Percentiles rank a stretch among this genome's conserved stretches.
Conservation (phyloP, 768 basidiomycete species). For the Trametes gibbosa region DNA sequence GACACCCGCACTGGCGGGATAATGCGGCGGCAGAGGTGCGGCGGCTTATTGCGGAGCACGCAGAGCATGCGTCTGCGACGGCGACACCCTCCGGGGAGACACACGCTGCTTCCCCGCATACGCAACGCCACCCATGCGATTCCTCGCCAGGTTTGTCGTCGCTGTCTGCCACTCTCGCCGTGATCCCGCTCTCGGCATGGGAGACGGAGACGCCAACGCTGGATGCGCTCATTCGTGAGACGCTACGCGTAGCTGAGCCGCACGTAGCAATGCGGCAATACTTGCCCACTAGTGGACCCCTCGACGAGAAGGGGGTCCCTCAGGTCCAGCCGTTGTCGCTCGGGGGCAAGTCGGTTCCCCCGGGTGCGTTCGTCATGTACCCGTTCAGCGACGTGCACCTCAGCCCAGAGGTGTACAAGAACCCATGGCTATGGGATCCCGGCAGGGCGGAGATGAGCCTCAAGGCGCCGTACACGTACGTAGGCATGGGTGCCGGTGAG, state of each 20-base stretch:
- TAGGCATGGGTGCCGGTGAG: slow-evolving; percentile 82
- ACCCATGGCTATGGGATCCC: slow-evolving; percentile 80
- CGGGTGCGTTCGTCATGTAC: slow-evolving; percentile 74
- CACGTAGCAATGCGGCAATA: slow-evolving; percentile 81
- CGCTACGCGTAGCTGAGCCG: slow-evolving; percentile 74
- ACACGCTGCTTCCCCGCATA: neutral
- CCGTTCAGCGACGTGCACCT: slow-evolving; percentile 81
- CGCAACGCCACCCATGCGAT: neutral
- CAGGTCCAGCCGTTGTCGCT: slow-evolving; percentile 42
- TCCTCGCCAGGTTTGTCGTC: slow-evolving; percentile 21
- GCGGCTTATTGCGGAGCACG: slow-evolving; percentile 46
- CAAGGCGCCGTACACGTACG: slow-evolving; percentile 56
- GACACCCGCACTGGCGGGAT: slow-evolving; percentile 60
- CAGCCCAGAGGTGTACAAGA: slow-evolving; percentile 64
- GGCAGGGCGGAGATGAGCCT: slow-evolving; percentile 38
- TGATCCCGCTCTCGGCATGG: slow-evolving; percentile 68
- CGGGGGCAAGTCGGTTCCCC: slow-evolving; percentile 65
- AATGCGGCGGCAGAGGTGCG: slow-evolving; percentile 63
- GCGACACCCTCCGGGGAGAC: neutral
- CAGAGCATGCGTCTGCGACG: slow-evolving; percentile 3
- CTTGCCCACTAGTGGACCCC: slow-evolving; percentile 8
- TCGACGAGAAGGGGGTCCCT: neutral
- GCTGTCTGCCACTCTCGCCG: slow-evolving; percentile 49
- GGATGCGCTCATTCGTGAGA: slow-evolving; percentile 73
- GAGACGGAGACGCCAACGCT: slow-evolving; percentile 67